These are phyloP conservation scores for Vaccinium corymbosum DNA, from an alignment of 148 eudicot species.

Conservation along the genomic window DNA sequence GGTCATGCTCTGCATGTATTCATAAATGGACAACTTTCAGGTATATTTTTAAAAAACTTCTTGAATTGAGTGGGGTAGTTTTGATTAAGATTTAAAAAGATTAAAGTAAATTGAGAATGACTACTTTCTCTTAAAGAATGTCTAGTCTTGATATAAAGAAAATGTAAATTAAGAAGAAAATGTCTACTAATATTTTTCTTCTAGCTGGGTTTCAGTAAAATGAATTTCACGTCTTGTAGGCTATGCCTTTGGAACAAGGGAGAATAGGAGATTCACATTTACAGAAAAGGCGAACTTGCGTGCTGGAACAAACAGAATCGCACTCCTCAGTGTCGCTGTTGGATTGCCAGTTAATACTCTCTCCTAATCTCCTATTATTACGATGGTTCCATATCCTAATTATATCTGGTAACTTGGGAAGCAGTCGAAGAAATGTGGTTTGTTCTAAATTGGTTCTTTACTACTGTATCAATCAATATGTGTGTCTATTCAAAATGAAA, in stretches of 20 bases:
- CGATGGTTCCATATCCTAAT: not conserved
- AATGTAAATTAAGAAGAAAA: not conserved
- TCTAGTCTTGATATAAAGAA: not conserved
- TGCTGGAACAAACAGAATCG: slow-evolving; percentile 63
- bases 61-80: not conserved
- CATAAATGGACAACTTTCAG: slow-evolving; percentile 77
- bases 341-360: slow-evolving; percentile 72
- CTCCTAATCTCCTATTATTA: not conserved
- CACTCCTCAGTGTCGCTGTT: slow-evolving; percentile 81
- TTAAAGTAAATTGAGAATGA: not conserved
- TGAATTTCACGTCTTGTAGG: slow-evolving; percentile 38
- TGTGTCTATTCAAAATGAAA: not conserved
- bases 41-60: slow-evolving; percentile 28
- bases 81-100: not conserved
- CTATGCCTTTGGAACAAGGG: slow-evolving; percentile 69
- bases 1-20: slow-evolving; percentile 91
- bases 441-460: not conserved
- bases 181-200: not conserved
- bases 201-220: slow-evolving; percentile 12
- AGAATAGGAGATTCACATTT: slow-evolving; percentile 51
- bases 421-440: not conserved
- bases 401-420: slow-evolving; percentile 4
- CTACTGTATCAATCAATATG: not conserved
- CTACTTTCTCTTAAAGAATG: not conserved
- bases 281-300: slow-evolving; percentile 53